Base-by-base conservation (phyloP, 495 filamentous ascomycete species). In the Penicillium egyptiacum region DNA sequence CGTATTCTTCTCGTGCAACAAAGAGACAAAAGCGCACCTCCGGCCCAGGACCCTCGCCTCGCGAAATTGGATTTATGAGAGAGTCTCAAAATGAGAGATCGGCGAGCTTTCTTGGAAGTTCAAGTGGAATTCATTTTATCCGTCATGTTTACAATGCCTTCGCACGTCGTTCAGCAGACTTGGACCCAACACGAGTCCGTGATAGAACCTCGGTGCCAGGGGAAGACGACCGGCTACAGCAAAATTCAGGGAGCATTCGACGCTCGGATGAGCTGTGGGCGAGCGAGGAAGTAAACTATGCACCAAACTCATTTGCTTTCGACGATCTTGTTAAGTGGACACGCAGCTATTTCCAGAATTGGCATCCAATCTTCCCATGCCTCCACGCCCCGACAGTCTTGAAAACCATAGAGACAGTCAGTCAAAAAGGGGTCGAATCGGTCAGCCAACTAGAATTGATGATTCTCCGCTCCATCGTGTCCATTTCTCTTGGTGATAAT, bases 41-140 rank as follows among this genome's bases (percentile, higher is more conserved):
- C 16, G 63, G 50, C 1, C 57, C 61, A 22, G 44, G 53, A 40
- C 63, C 61, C 11, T 69, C 68, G 39, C 68, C 64, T 33, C 74
- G 72, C 41, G 74, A 76, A 41, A 62, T 75, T 46, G 74, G 73
- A 22, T 64, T 71, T 31, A 76, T 76, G 73, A 67, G 73, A 48
- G 73, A 74, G 49, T 62, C 69, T 25, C 64, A 60, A 20, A 65
- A 65, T 37, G 57, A 75, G 30, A 66, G 66, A 1, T 74, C 72
- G 19, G 72, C 72, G 20, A 74, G 62, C 8, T 79, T 78, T 44
- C 58, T 80, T 26, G 79, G 79, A 20, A 80, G 78, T 48, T 77
- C 71, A n/a, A 80, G 78, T 52, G 79, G 79, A 2, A 79, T 81
- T 16, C 70, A 79, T 50, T 79, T 81, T 44, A 74, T 80, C 37